Evolutionary conservation across 805 yeast genomes (phyloP), one percentile per base, ranked within the genome.

Genomic region (Yarrowia sp.): DNA sequence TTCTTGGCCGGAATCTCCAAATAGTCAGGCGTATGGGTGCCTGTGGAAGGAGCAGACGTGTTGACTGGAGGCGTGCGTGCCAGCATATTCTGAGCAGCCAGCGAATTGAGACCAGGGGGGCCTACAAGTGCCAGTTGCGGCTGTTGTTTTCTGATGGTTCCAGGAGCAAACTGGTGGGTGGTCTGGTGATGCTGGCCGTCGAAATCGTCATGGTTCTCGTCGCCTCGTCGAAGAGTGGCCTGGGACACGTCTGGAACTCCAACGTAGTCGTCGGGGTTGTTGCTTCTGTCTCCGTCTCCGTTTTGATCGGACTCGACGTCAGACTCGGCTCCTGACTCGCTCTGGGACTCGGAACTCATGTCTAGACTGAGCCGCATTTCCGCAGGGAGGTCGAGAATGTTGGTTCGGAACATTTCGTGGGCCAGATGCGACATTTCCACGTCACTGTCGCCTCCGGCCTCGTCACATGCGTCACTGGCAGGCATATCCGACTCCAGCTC

Each of bases 321-420:
- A 7, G 66, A 46, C 20, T 61, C 66, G 2, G 53, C 55, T 46
- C 66, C 66, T n/a, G 66, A 61, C 24, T 61, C 66, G n/a, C 55
- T 34, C 40, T 36, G 58, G 1, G 58, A 52, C 55, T 61, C 66
- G 12, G 66, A 61, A 9, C 46, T 36, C 44, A 61, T 17, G 2
- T 61, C 55, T 33, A 58, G 19, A 33, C 44, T 58, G 14, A 58
- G 50, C 6, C 50, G 39, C 64, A 58, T 58, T 13, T 46, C 55
- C 0, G 53, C 36, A 12, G 66, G 66, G 4, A 61, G 34, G 24
- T 61, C 66, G 33, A 61, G 43, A 33, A 61, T 46, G 55, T 61
- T 61, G 53, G 66, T 47, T 2, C 43, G 44, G 55, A 46, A 61
- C 66, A 61, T 61, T 46, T 61, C 44, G 24, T 61, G 43, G 3